Evolutionary conservation across 306 rosid genomes (phyloP).

Genomic region (Malus domestica): DNA sequence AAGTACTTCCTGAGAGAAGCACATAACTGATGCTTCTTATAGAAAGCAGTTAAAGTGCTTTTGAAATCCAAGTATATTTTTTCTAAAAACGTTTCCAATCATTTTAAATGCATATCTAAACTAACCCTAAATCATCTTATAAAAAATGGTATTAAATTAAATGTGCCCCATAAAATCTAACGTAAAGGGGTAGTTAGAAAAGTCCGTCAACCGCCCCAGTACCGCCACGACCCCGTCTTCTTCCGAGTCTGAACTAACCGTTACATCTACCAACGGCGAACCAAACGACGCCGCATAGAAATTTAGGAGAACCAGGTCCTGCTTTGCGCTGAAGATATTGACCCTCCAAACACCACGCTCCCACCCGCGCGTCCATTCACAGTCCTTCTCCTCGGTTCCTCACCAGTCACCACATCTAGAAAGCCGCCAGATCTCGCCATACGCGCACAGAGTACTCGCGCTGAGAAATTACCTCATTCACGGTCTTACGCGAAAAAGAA

Average conservation of each 20-base stretch:
- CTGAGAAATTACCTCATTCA: neutral
- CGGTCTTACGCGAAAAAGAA: neutral
- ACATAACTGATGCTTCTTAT: no score
- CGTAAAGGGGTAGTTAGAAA: neutral
- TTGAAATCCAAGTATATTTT: no score
- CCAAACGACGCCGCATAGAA: slow-evolving; percentile 6
- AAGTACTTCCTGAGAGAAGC: no score
- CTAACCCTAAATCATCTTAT: no score
- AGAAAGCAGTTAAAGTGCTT: no score
- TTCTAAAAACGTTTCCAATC: rapidly evolving
- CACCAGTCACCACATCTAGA: neutral
- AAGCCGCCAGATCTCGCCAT: neutral
- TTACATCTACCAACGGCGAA: neutral
- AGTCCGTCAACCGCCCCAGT: neutral
- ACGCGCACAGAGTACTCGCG: slow-evolving; percentile 8
- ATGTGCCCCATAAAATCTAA: neutral
- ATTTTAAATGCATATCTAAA: no score
- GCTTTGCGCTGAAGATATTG: neutral
- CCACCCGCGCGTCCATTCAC: slow-evolving; percentile 1
- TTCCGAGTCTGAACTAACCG: neutral
- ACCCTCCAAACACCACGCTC: neutral
- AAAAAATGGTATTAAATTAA: neutral
- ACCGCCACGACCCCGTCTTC: neutral
- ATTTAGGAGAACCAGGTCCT: neutral
- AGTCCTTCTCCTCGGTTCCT: neutral